phyloP scores from a whole-genome alignment of 73 alveolate genomes.

The Stentor coeruleus region DNA sequence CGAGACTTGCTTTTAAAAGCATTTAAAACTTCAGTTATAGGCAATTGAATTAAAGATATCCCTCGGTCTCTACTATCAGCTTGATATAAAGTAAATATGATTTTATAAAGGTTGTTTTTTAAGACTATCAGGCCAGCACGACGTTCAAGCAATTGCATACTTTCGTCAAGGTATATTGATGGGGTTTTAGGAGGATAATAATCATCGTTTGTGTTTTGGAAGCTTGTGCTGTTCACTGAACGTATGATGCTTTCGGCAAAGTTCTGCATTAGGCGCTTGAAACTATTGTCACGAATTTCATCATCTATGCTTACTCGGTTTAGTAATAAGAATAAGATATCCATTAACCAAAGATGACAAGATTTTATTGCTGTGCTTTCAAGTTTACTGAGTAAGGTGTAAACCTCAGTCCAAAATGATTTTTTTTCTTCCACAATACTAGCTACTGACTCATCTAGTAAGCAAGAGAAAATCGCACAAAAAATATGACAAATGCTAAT shows the following conservation, averaged over 20 bases:
- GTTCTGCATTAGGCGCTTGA: background rate
- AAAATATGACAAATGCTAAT: background rate
- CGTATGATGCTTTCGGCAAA: background rate
- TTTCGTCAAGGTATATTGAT: background rate
- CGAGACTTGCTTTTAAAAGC: background rate
- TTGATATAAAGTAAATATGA: background rate
- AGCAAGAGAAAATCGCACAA: background rate
- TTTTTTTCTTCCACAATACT: background rate
- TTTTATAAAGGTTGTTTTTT: background rate
- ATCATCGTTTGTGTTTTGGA: background rate
- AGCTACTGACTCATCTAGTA: background rate
- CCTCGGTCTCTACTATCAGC: slow-evolving; percentile 1
- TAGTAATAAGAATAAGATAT: background rate
- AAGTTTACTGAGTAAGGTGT: background rate
- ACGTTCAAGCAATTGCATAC: background rate
- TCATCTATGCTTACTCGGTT: slow-evolving; percentile 12
- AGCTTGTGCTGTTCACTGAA: background rate
- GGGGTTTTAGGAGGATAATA: background rate
- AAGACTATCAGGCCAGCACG: background rate
- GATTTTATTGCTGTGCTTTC: background rate
- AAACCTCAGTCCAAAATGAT: background rate
- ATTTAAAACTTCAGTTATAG: background rate
- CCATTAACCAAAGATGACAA: background rate
- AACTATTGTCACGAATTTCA: background rate
- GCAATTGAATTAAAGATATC: background rate